Base-by-base conservation (phyloP, 768 basidiomycete genomes). In the Boletus eberwhitei region DNA sequence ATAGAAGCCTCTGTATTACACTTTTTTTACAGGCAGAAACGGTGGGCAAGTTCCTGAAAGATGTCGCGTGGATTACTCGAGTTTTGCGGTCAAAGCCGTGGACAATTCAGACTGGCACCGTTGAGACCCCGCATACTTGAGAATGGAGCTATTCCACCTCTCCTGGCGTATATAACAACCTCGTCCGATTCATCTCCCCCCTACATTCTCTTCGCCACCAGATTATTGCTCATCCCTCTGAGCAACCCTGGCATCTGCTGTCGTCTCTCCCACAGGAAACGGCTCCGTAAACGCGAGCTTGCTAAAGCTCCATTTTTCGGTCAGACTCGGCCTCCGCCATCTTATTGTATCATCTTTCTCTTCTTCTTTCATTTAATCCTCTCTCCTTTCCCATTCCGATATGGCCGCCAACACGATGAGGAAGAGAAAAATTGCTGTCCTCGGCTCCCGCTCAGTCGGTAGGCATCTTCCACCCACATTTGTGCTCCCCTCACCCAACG, bases 401-500 rank as follows among this genome's bases (percentile, higher is more conserved):
- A 71, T 73, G 70, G 61, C 71, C 32, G 58, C 71, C 50, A 71
- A 60, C 56, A 73, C 68, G 31, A 73, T 90, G 72, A 88, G 83
- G 77, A 88, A 88, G 77, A 80, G 91, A 69, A 94, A 90, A 78
- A 93, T 95, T 59, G 92, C 90, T 45, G 85, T 92, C 52, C 82
- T 93, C 29, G 91, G 91, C 56, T 83, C 89, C 54, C 87, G 93
- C 65, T 90, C 89, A 63, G 93, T 95, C 71, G 93, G 93, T 93
- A 61, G 70, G 85, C 72, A 22, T 13, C 41, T 26, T 36, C 50
- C 55, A 29, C 19, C 5, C 55, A 16, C 47, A 8, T 17, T 21
- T 43, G 31, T 50, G 35, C 54, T 60, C 19, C 47, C 53, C 65
- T 44, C 60, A 59, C 59, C 59, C 53, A 50, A 46, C 59, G 53